These are phyloP conservation scores for Lolium rigidum DNA, from an alignment of 176 grass and related monocot genomes.

Conservation along the genomic window DNA sequence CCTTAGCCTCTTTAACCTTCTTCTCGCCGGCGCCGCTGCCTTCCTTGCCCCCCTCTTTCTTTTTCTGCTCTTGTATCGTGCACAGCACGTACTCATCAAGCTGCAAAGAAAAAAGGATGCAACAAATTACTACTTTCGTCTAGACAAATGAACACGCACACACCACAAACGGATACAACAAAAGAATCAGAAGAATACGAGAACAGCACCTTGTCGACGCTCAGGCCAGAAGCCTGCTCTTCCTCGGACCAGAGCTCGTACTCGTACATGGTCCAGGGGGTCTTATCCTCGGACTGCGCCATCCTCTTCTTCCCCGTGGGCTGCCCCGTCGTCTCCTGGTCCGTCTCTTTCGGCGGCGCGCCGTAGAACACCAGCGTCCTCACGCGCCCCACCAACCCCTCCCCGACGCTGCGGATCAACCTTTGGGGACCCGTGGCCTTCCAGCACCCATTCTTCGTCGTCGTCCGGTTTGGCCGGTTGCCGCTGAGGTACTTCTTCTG, in stretches of 20 bases:
- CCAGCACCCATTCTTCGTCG: slow-evolving; percentile 15
- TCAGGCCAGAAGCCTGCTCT: neutral
- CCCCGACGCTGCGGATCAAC: neutral
- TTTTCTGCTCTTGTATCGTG: slow-evolving; percentile 41
- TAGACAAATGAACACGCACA: no score
- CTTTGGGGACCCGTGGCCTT: slow-evolving; percentile 38
- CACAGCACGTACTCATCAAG: slow-evolving; percentile 23
- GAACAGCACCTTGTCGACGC: neutral
- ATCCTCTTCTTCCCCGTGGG: neutral
- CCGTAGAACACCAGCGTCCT: slow-evolving; percentile 42
- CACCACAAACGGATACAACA: no score
- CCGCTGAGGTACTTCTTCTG: slow-evolving; percentile 10
- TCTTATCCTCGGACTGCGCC: neutral
- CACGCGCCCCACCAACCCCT: neutral
- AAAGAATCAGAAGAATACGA: neutral
- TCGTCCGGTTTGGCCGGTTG: slow-evolving; percentile 34
- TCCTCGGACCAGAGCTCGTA: slow-evolving; percentile 29
- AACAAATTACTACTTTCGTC: neutral
- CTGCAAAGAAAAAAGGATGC: slow-evolving; percentile 7
- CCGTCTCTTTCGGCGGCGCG: neutral
- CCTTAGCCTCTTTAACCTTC: neutral
- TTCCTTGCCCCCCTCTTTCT: neutral
- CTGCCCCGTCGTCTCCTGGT: no score
- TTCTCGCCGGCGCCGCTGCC: neutral
- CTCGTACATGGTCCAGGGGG: slow-evolving; percentile 48